Base-by-base conservation (phyloP, 768 basidiomycete species). In the Rhodosporidiobolus odoratus region DNA sequence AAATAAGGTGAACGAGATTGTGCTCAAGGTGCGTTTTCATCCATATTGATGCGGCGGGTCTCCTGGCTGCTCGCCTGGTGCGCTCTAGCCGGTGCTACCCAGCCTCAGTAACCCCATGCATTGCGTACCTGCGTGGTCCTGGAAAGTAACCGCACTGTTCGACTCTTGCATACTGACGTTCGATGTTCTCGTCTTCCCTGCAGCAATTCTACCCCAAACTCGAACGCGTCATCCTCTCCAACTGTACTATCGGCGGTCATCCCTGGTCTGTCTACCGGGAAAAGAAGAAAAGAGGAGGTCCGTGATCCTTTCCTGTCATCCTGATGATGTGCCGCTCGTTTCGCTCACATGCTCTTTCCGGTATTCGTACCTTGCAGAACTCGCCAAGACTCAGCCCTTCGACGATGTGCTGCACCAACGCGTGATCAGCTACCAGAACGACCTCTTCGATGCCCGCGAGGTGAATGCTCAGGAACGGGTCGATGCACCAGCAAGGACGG, bases 381-480 rank as follows among this genome's bases (percentile, higher is more conserved):
- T 66, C 37, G 47, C 37, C 45, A 59, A 58, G 38, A 66, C 57
- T 3, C 65, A 66, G 32, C 65, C 65, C 6, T 58, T 66, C 47
- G 57, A 66, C 57, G 65, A 66, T 15, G 23, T 17, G 15, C 48
- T 66, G 19, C 65, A 66, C 19, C 57, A 58, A 38, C 57, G 65
- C 0, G 65, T 66, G 35, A 27, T 66, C 21, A 66, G 59, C 21
- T 66, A 66, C 30, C 65, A 66, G 58, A 59, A 66, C 38, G 65
- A 66, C n/a, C 48, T 66, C 32, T 66, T 66, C 13, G 65, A 66
- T 21, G 65, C 65, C 7, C 35, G 65, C 5, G 65, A 66, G 41
- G 35, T 59, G 10, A 66, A 66, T 32, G 65, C 65, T 8, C n/a
- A 48, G 1, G 65, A 66, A 25, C 45, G 65, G 23, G 65, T 66